phyloP scores from a whole-genome alignment of 164 flowering plant species.

The Protea cynaroides region DNA sequence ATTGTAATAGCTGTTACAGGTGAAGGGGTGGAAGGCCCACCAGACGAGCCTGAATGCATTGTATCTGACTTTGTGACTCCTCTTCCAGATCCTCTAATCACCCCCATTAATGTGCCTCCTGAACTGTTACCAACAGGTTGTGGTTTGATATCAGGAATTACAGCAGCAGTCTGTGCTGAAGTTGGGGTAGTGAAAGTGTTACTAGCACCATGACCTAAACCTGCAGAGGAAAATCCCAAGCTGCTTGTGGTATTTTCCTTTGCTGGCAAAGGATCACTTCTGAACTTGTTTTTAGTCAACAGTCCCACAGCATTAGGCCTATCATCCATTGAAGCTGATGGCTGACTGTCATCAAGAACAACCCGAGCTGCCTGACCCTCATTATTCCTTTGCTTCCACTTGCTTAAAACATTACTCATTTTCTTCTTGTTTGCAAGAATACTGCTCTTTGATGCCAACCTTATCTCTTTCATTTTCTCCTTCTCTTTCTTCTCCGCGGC shows the following conservation, averaged over 20 bases:
- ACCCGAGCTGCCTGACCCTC: slow-evolving; percentile 92
- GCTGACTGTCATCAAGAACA: slow-evolving; percentile 57
- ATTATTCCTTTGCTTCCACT: slow-evolving; percentile 98
- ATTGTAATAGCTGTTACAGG: slow-evolving; percentile 17
- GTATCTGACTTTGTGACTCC: slow-evolving; percentile 69
- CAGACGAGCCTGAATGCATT: slow-evolving; percentile 28
- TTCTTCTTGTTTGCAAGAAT: slow-evolving; percentile 93
- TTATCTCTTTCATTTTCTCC: slow-evolving; percentile 83
- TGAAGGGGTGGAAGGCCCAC: slow-evolving; percentile 14
- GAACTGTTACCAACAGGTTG: slow-evolving; percentile 56
- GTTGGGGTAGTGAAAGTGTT: slow-evolving; percentile 14
- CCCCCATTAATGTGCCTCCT: slow-evolving; percentile 82
- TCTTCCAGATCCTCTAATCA: slow-evolving; percentile 80
- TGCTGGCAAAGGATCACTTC: slow-evolving; percentile 27
- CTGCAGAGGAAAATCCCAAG: slow-evolving; percentile 1
- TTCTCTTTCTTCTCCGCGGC: slow-evolving; percentile 99
- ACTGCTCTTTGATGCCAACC: slow-evolving; percentile 88
- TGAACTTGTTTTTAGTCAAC: slow-evolving; percentile 46
- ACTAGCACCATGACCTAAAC: slow-evolving; percentile 13
- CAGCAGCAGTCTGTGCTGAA: slow-evolving; percentile 20
- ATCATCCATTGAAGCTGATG: slow-evolving; percentile 40
- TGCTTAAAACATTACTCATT: slow-evolving; percentile 84
- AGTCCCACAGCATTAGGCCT: slow-evolving; percentile 28
- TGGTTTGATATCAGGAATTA: slow-evolving; percentile 44
- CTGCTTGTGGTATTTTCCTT: slow-evolving; percentile 35